Evolutionary conservation across 2,329 filamentous ascomycete species (phyloP), one percentile per base, ranked within the genome.

Genomic region (Fusarium armeniacum): DNA sequence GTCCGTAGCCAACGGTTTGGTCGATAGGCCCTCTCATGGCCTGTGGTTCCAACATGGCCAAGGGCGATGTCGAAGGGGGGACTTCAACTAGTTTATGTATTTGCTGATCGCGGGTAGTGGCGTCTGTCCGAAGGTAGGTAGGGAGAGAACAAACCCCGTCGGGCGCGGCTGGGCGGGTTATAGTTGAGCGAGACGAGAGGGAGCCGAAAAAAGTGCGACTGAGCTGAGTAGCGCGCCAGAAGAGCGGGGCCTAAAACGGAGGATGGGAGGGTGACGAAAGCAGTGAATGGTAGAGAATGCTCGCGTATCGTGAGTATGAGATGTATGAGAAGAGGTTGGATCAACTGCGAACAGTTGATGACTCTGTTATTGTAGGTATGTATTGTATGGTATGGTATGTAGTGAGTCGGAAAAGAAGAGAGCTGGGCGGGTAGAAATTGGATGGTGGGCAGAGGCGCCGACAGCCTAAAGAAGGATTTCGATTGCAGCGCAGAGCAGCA

Each of bases 1-100:
- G 87, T 57, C 82, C 79, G 76, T 87, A 87, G 67, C 80, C 72
- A 67, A 71, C 75, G 51, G 76, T 71, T 41, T 78, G 78, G 61
- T 80, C 77, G 69, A 79, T 75, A 57, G 75, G 77, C 60, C 76
- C 74, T 58, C 76, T 73, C 59, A 75, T 74, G 33, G 71, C 67
- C 65, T 77, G 78, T 18, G 78, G 74, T 67, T 78, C 78, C 65
- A 79, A 67, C 77, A 79, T 79, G 67, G 28, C 67, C 32, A 50
- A 56, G 47, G 53, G 40, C 59, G 43, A 63, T 60, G 58, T 41
- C 58, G 56, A 53, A 53, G 52, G 54, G 59, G 73, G 69, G 58
- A 54, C 50, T 54, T 52, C 67, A 47, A 46, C 52, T 57, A 60
- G 47, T 69, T 75, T 75, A 73, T 73, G 69, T 70, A 43, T 55